phyloP scores from a whole-genome alignment of 768 basidiomycete species.

The Leccinum subtestaceum region DNA sequence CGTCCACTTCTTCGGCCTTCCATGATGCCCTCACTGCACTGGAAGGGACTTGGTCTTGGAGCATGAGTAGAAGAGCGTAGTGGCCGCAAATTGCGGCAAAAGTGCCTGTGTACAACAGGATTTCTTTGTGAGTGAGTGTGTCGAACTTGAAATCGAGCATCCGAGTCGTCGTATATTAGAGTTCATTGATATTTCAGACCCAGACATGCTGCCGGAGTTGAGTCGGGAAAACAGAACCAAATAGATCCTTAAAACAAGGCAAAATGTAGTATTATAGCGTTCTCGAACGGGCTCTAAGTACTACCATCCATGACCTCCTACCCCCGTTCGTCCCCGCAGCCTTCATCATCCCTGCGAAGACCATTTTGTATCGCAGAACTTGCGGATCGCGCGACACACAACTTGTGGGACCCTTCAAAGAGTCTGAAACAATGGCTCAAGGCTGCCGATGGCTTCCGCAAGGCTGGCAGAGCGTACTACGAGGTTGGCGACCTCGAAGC shows the following conservation, averaged over 20 bases:
- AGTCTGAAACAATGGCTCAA: conserved; percentile 68
- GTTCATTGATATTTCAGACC: not conserved
- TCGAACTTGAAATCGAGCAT: not conserved
- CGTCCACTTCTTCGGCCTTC: not conserved
- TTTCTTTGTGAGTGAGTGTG: not conserved
- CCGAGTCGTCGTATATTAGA: not conserved
- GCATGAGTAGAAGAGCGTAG: not conserved
- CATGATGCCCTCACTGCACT: not conserved
- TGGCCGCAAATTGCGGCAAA: not conserved
- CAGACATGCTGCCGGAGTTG: too few species aligned
- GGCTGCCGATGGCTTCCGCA: conserved; percentile 59
- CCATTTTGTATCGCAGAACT: conserved; percentile 67
- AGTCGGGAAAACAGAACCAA: not conserved
- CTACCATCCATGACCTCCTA: conserved; percentile 2
- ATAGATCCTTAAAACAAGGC: not conserved
- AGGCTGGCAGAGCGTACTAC: conserved; percentile 46
- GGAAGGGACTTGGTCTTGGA: too few species aligned
- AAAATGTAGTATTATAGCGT: not conserved
- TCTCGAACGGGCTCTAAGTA: not conserved
- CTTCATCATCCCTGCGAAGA: conserved; percentile 28
- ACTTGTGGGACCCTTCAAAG: conserved; percentile 54
- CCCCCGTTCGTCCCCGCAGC: conserved; percentile 15
- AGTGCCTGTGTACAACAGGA: not conserved
- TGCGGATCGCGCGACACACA: conserved; percentile 55
- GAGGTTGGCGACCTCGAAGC: conserved; percentile 58